Conservation (phyloP, 2,329 filamentous ascomycete species). For the Aspergillus sp. region DNA sequence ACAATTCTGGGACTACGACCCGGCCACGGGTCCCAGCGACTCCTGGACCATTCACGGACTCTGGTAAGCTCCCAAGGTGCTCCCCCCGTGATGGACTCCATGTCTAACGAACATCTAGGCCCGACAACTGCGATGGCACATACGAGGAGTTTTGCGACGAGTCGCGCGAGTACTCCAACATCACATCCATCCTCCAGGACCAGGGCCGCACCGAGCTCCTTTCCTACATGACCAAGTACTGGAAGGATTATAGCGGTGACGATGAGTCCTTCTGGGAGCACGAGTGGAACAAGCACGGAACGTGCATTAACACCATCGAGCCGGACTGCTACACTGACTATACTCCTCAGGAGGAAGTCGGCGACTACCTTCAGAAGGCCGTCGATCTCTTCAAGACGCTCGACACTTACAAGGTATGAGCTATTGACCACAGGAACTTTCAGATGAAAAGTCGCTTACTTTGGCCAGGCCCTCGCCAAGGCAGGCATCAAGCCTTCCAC, state of each 20-base stretch:
- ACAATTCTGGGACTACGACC: slow-evolving; percentile 65
- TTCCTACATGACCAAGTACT: slow-evolving; percentile 63
- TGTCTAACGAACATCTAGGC: slow-evolving; percentile 35
- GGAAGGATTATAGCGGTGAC: slow-evolving; percentile 60
- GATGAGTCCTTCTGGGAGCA: slow-evolving; percentile 69
- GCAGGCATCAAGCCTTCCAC: slow-evolving; percentile 60
- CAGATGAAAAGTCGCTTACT: not conserved
- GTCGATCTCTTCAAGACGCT: slow-evolving; percentile 61
- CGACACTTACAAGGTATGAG: slow-evolving; percentile 56
- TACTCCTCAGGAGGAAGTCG: slow-evolving; percentile 60
- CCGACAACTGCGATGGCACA: slow-evolving; percentile 61
- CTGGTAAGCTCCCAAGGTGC: slow-evolving; percentile 45
- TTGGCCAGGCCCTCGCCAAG: slow-evolving; percentile 52
- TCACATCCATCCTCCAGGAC: slow-evolving; percentile 57
- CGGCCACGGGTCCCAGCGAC: slow-evolving; percentile 58
- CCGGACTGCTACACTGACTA: slow-evolving; percentile 66
- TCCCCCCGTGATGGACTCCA: not conserved
- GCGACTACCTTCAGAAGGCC: slow-evolving; percentile 60
- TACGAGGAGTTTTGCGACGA: slow-evolving; percentile 62
- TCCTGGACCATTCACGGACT: slow-evolving; percentile 64
- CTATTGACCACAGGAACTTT: not conserved
- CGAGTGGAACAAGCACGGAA: slow-evolving; percentile 74
- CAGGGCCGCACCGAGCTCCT: slow-evolving; percentile 57
- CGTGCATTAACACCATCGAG: slow-evolving; percentile 71
- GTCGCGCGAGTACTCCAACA: slow-evolving; percentile 60